Conservation (phyloP, 805 yeast species). For the Metschnikowia arizonensis region DNA sequence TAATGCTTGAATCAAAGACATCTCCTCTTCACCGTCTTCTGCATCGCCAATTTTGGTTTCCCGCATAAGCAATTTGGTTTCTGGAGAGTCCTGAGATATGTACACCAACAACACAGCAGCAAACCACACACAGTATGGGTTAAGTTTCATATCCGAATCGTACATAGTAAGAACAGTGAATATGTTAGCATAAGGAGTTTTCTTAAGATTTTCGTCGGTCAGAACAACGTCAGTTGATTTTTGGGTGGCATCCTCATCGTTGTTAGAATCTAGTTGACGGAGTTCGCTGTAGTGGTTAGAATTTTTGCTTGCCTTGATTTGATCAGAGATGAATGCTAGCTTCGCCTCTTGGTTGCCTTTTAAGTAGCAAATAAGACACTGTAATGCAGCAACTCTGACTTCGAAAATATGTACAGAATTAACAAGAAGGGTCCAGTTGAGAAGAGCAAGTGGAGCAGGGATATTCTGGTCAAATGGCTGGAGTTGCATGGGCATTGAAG, state of each 20-base stretch:
- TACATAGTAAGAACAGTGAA: conserved; percentile 71
- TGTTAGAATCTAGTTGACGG: conserved; percentile 6
- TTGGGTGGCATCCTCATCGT: background rate
- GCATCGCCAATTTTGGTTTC: conserved; percentile 54
- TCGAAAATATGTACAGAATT: conserved; percentile 85
- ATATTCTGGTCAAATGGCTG: conserved; percentile 36
- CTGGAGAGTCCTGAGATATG: conserved; percentile 53
- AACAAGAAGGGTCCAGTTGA: conserved; percentile 77
- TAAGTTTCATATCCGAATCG: conserved; percentile 57
- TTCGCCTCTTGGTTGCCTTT: conserved; percentile 60
- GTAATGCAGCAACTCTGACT: conserved; percentile 67
- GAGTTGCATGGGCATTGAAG: conserved; percentile 49
- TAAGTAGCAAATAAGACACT: conserved; percentile 65
- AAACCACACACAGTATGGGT: conserved; percentile 88
- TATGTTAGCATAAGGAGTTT: conserved; percentile 51
- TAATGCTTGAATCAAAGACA: conserved; percentile 68
- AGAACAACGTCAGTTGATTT: background rate
- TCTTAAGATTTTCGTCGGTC: conserved; percentile 8
- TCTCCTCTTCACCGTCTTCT: conserved; percentile 62
- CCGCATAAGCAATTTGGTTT: conserved; percentile 46
- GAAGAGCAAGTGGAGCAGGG: conserved; percentile 69
- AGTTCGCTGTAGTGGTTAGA: conserved; percentile 23
- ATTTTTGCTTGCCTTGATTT: conserved; percentile 42
- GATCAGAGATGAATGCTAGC: conserved; percentile 60
- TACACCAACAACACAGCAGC: conserved; percentile 62